Evolutionary conservation across 805 yeast genomes (phyloP), one percentile per base, ranked within the genome.

Genomic region (Lipomyces orientalis): DNA sequence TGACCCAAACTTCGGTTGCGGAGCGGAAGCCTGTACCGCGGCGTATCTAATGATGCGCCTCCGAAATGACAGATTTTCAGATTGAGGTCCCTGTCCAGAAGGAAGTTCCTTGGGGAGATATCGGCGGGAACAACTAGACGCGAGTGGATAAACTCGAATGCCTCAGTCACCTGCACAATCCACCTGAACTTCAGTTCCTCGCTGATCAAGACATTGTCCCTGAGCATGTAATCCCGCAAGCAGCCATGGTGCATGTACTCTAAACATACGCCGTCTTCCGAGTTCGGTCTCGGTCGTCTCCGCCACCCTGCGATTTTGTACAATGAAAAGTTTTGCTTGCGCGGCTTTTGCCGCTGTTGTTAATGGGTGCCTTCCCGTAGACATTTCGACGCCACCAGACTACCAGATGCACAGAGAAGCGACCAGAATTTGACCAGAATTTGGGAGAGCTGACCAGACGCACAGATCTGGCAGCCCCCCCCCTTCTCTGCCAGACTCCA

Each of bases 51-150:
- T 14, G 57, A 12, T 12, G 57, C 57, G 16, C 57, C 57, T 14
- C 57, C 34, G 57, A 54, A 54, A 54, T 54, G 4, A 29, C 57
- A 54, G 19, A 54, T 54, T n/a, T 54, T 54, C 57, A 54, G 57
- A 29, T 54, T n/a, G 16, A 54, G 34, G 19, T 54, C 34, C 16
- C 57, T 12, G n/a, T 54, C 19, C 3, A 54, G 57, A 3, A 54
- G 57, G 34, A 54, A 54, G n/a, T 54, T 54, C 34, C 57, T 54
- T 1, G 57, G 34, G 16, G 57, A 54, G 12, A 54, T 54, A 4
- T 54, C 57, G n/a, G 34, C 34, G 34, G 2, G 34, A 12, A 54
- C 34, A 4, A 54, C n/a, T n/a, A 12, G 14, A 12, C n/a, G 12
- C 31, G 57, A 54, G n/a, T 54, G 57, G 57, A 54, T 29, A n/a